Conservation (phyloP, 345 rosid genomes). For the Gossypium sturtianum region DNA sequence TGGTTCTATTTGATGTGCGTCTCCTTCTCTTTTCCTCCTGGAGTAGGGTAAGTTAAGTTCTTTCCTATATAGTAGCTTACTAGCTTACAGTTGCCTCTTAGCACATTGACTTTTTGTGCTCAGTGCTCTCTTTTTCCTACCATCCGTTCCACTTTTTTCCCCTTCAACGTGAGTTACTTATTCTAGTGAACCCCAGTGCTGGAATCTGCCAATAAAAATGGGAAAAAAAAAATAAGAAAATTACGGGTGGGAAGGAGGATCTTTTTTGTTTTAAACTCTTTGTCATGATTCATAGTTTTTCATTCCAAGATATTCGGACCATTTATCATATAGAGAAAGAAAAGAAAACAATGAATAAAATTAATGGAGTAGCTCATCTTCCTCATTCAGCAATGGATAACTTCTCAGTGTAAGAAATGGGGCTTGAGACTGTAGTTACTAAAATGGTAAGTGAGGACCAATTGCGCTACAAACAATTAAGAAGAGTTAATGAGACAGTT, state of each 20-base stretch:
- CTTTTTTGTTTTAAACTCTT: slow-evolving; percentile 19
- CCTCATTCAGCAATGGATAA: too few species aligned
- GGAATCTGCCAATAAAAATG: slow-evolving; percentile 16
- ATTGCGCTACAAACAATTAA: background rate
- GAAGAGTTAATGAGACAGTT: slow-evolving; percentile 4
- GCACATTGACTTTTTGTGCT: background rate
- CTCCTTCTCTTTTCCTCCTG: slow-evolving; percentile 86
- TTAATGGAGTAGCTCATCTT: background rate
- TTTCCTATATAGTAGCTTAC: background rate
- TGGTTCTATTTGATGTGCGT: slow-evolving; percentile 98
- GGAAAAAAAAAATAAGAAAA: slow-evolving; percentile 10
- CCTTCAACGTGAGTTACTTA: slow-evolving; percentile 13
- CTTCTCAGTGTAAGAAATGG: background rate
- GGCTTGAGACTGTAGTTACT: background rate
- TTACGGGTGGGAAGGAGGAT: slow-evolving; percentile 9
- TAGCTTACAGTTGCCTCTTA: background rate
- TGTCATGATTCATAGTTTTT: slow-evolving; percentile 18
- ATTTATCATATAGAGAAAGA: slow-evolving; percentile 16
- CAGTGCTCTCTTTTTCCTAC: background rate
- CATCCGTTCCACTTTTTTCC: slow-evolving; percentile 9
- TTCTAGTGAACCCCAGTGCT: slow-evolving; percentile 16
- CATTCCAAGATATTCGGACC: slow-evolving; percentile 9
- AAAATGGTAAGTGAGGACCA: background rate
- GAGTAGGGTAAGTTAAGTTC: slow-evolving; percentile 69
- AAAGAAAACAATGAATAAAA: slow-evolving; percentile 7